Base-by-base conservation (phyloP, 2,329 filamentous ascomycete species). In the Dactylellina cionopaga region DNA sequence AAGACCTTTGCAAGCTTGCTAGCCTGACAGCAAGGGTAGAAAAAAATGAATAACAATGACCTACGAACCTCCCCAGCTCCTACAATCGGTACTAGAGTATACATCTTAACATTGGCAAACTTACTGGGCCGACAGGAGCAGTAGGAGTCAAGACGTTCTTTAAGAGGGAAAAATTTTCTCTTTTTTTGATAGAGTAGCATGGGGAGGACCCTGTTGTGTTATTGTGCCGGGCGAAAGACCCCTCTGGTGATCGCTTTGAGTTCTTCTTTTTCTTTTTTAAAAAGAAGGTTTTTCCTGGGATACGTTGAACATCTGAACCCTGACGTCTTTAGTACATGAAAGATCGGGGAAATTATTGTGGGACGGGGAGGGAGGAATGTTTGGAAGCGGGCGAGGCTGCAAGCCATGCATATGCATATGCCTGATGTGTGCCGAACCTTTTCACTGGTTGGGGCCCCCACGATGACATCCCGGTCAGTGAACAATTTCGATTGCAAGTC, bases 321-420 rank as follows among this genome's bases (percentile, higher is more conserved):
- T 68, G 63, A 68, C 63, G 54, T 60, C 63, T 68, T 49, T 60
- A 24, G 31, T 35, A 52, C 54, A 37, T 49, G 44, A 44, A 54
- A 29, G 33, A 46, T 65, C 60, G 44, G 54, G 52, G 54, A 60
- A 59, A 52, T 59, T 66, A 25, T 55, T 41, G 37, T 15, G n/a
- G 22, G 24, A 51, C 46, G 46, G 19, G 35, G 24, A 35, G 31
- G 35, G 37, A 29, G 35, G 9, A 15, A 24, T 29, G 52, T 46
- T 63, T 39, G 44, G 35, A 68, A 68, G 63, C 63, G 43, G 54
- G 54, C 52, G 54, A 60, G 46, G 43, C 52, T 35, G 52, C 54
- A 59, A 68, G 54, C 54, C 44, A 54, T 54, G 63, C 54, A 68
- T 68, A 60, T 68, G 63, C 54, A 66, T 35, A 68, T 59, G 63